Percentiles rank a stretch among this genome's conserved stretches.
Conservation (phyloP, 345 rosid species). For the Dimocarpus longan region DNA sequence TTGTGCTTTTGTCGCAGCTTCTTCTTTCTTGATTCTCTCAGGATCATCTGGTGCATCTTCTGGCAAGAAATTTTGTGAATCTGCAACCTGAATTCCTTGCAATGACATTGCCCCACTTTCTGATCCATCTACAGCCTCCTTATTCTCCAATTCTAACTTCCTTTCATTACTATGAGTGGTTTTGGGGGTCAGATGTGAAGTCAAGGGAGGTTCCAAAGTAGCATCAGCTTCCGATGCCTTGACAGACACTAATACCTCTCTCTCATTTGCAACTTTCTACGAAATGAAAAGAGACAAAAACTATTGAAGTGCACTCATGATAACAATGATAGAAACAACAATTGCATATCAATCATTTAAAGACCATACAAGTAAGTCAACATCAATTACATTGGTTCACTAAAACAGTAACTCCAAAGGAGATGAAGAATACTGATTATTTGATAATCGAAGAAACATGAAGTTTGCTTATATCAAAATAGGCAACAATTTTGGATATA, state of each 20-base stretch:
- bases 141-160: slow-evolving; percentile 40
- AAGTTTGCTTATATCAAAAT: not conserved
- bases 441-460: not conserved
- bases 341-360: not conserved
- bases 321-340: not conserved
- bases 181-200: slow-evolving; percentile 33
- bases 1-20: slow-evolving; percentile 84
- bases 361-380: not conserved
- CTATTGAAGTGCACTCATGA: not conserved
- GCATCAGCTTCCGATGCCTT: slow-evolving; percentile 58
- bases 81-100: slow-evolving; percentile 38
- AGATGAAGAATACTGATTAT: not conserved
- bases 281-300: not conserved
- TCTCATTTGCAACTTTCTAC: slow-evolving; percentile 58
- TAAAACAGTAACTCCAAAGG: not conserved
- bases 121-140: slow-evolving; percentile 46
- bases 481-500: not conserved
- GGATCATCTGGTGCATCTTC: slow-evolving; percentile 43
- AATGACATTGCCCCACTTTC: slow-evolving; percentile 38
- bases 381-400: not conserved
- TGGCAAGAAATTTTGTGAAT: slow-evolving; percentile 30
- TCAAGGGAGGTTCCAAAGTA: slow-evolving; percentile 43
- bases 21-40: slow-evolving; percentile 55
- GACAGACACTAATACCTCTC: slow-evolving; percentile 52
- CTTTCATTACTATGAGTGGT: slow-evolving; percentile 41